A percentile compares a stretch with the other conserved stretches of the same genome.
Conservation (phyloP, 139 green algal genomes). For the Edaphochlamys debaryana region DNA sequence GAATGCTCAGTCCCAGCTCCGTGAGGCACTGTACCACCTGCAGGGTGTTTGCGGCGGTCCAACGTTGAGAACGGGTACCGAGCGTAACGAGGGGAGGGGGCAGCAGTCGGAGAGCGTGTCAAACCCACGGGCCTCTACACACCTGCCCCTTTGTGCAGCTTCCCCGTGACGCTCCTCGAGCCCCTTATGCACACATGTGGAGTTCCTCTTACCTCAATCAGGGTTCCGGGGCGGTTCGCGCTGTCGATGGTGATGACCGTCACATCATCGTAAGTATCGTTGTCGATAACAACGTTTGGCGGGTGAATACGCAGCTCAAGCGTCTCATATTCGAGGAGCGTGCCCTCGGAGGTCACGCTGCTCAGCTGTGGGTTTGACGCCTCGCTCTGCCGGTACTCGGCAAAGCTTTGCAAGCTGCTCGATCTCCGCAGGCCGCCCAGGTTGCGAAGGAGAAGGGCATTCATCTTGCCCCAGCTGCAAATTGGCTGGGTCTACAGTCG, state of each 20-base stretch:
- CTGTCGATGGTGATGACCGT: conserved; percentile 92
- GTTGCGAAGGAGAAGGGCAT: conserved; percentile 45
- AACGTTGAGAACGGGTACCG: too few species aligned
- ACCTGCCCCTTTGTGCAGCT: too few species aligned
- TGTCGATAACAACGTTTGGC: conserved; percentile 86
- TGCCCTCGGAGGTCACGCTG: conserved; percentile 65
- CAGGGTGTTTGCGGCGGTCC: too few species aligned
- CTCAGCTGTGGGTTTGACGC: conserved; percentile 42
- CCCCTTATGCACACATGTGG: too few species aligned
- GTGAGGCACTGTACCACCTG: conserved; percentile 97
- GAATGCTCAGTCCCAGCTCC: conserved; percentile 90
- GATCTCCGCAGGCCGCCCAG: conserved; percentile 31
- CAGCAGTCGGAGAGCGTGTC: too few species aligned
- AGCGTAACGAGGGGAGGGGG: too few species aligned
- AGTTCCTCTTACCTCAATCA: conserved; percentile 85
- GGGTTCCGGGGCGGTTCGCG: conserved; percentile 94
- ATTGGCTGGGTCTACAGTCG: too few species aligned
- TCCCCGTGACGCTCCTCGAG: too few species aligned
- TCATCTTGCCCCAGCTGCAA: conserved; percentile 39
- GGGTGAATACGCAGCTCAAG: conserved; percentile 85
- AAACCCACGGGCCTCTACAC: too few species aligned
- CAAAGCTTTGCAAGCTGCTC: conserved; percentile 53
- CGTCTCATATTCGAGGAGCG: conserved; percentile 84
- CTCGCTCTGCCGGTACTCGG: conserved; percentile 58
- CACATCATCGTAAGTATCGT: conserved; percentile 71